Base-by-base conservation (phyloP, 2,329 filamentous ascomycete species). In the Teratosphaeria nubilosa region DNA sequence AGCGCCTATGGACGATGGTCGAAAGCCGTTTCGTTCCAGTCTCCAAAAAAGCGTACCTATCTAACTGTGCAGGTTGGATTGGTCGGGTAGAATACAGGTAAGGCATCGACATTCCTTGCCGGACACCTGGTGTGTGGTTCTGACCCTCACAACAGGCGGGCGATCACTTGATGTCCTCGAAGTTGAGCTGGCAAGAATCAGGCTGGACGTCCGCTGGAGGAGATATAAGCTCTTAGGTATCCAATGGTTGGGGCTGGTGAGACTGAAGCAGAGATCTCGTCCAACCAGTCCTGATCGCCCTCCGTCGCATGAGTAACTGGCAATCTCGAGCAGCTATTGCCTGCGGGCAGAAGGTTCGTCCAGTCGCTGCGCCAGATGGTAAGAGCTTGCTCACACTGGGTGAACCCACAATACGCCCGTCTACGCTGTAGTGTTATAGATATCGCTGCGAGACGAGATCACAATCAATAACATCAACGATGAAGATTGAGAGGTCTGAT, bases 91-190 rank as follows among this genome's bases (percentile, higher is more conserved):
- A n/a, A 22, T 48, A 34, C 4, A 57, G 24, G 51, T 52, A 57
- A 48, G 56, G 56, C 56, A 57, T 57, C 56, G 56, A 57, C 56
- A 57, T 57, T 53, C 5, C 25, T 30, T 24, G 51, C 20, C 51
- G 31, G 13, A 53, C 25, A 22, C 51, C 25, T 32, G 25, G n/a
- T 52, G 9, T 22, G 4, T 22, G 13, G 54, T 27, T n/a, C 30
- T 11, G 51, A 16, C 51, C 7, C 51, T 32, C 14, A 53, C 25
- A 31, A 30, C 2, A 22, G 51, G 14, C 51, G 30, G 16, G 16
- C 11, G 11, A 22, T 11, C 9, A 16, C 13, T 16, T 32, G 54
- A 25, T 50, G 10, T 25, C 13, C 24, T 41, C 20, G 45, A 37
- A 30, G 30, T 54, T 54, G 53, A 32, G 53, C 27, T n/a, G 27